These are phyloP conservation scores for Sedum album DNA, from an alignment of 164 flowering plant genomes.

Conservation along the genomic window DNA sequence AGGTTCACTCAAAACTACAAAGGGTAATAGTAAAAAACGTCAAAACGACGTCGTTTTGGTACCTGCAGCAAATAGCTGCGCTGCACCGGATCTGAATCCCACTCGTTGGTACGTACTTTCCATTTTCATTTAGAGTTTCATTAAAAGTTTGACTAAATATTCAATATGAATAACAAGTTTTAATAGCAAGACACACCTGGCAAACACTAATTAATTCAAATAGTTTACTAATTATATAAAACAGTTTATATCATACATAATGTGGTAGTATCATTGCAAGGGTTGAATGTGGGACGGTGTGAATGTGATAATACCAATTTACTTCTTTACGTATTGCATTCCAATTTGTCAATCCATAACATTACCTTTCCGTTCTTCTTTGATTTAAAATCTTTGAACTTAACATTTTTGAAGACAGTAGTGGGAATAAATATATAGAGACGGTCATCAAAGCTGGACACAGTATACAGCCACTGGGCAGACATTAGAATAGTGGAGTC, in stretches of 20 bases:
- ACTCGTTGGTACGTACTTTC: too few species aligned
- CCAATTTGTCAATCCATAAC: neutral
- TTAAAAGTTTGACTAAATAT: too few species aligned
- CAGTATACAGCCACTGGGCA: neutral
- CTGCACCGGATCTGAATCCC: too few species aligned
- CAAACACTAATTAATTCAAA: neutral
- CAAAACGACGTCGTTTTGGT: too few species aligned
- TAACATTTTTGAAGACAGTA: neutral
- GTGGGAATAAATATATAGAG: neutral
- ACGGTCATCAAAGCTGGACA: neutral
- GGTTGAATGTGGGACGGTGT: slow-evolving; percentile 11
- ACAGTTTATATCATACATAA: too few species aligned
- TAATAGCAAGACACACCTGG: neutral
- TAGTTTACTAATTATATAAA: too few species aligned
- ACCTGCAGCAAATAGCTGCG: too few species aligned
- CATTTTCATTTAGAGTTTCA: too few species aligned
- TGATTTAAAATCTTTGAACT: neutral
- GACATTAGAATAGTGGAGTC: neutral
- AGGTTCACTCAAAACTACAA: too few species aligned
- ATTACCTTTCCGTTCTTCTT: neutral
- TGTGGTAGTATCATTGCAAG: neutral
- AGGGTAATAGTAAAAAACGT: too few species aligned
- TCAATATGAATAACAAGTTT: too few species aligned
- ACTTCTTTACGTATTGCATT: too few species aligned
- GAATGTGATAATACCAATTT: neutral